A percentile compares a stretch with the other conserved stretches of the same genome.
Conservation (phyloP, 2,329 filamentous ascomycete species). For the Talaromyces sp. region DNA sequence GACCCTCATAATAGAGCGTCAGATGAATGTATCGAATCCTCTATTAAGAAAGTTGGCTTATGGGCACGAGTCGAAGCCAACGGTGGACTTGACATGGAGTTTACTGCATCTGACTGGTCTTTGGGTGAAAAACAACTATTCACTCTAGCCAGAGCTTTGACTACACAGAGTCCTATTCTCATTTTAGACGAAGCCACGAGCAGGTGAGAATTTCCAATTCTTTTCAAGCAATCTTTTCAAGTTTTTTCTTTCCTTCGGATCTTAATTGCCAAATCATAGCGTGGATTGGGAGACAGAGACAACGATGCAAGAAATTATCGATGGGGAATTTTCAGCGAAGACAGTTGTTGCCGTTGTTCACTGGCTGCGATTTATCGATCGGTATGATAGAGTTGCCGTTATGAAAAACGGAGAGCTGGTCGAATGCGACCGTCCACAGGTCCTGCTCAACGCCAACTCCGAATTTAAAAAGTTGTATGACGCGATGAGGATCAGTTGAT, state of each 20-base stretch:
- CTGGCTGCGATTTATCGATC: constrained; percentile 44
- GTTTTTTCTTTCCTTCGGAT: neutral
- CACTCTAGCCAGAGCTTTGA: constrained; percentile 55
- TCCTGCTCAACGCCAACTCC: constrained; percentile 32
- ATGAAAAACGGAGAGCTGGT: constrained; percentile 32
- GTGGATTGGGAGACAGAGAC: constrained; percentile 55
- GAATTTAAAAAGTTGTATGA: constrained; percentile 34
- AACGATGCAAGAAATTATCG: constrained; percentile 53
- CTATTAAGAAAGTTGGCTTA: constrained; percentile 34
- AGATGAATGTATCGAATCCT: constrained; percentile 31
- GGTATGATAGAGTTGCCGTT: constrained; percentile 34
- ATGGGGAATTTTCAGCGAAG: constrained; percentile 48
- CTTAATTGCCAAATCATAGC: constrained; percentile 26
- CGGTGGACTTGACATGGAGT: constrained; percentile 31
- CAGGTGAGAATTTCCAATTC: constrained; percentile 22
- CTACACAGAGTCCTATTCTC: constrained; percentile 42
- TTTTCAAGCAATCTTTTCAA: neutral
- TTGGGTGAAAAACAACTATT: constrained; percentile 62
- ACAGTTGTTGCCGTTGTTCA: constrained; percentile 58
- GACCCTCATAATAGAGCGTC: constrained; percentile 30
- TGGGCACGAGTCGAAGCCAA: constrained; percentile 30
- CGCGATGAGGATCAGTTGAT: no score
- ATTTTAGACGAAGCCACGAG: constrained; percentile 42
- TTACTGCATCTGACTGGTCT: constrained; percentile 47
- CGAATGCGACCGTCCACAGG: constrained; percentile 31